Conservation (phyloP, 305 asterid species). For the Solanum hybrid region DNA sequence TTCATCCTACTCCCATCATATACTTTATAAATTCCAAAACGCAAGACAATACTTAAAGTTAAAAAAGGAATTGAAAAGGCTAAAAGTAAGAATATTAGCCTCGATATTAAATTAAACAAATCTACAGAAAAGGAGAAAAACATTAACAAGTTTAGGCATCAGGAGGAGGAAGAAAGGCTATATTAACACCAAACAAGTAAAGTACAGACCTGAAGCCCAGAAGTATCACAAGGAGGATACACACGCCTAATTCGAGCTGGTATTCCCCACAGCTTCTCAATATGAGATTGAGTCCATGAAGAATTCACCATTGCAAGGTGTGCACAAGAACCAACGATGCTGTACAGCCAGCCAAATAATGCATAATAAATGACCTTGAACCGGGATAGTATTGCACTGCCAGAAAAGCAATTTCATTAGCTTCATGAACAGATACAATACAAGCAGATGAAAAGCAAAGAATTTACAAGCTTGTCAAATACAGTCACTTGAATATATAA, state of each 20-base stretch:
- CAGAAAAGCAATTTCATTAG: slow-evolving; percentile 20
- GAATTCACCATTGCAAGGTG: slow-evolving; percentile 92
- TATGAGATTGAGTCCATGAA: slow-evolving; percentile 89
- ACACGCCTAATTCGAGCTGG: slow-evolving; percentile 59
- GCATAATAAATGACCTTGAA: slow-evolving; percentile 67
- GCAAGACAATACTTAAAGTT: background rate
- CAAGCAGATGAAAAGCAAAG: background rate
- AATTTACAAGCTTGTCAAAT: background rate
- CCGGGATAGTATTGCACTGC: slow-evolving; percentile 59
- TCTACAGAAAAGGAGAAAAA: background rate
- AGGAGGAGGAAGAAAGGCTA: background rate
- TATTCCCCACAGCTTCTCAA: slow-evolving; percentile 85
- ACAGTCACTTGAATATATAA: background rate
- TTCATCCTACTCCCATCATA: background rate
- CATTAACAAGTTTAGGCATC: background rate
- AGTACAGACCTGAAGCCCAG: slow-evolving; percentile 67
- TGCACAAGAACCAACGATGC: slow-evolving; percentile 70
- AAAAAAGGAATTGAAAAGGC: background rate
- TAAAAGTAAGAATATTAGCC: background rate
- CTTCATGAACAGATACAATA: slow-evolving; percentile 10
- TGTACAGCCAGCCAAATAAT: slow-evolving; percentile 81
- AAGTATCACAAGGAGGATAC: slow-evolving; percentile 95
- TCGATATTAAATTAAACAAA: background rate
- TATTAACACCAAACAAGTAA: background rate
- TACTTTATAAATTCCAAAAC: background rate